Evolutionary conservation across 2,329 filamentous ascomycete genomes (phyloP), one percentile per base, ranked within the genome.

Genomic region (Stagonosporopsis tanaceti): DNA sequence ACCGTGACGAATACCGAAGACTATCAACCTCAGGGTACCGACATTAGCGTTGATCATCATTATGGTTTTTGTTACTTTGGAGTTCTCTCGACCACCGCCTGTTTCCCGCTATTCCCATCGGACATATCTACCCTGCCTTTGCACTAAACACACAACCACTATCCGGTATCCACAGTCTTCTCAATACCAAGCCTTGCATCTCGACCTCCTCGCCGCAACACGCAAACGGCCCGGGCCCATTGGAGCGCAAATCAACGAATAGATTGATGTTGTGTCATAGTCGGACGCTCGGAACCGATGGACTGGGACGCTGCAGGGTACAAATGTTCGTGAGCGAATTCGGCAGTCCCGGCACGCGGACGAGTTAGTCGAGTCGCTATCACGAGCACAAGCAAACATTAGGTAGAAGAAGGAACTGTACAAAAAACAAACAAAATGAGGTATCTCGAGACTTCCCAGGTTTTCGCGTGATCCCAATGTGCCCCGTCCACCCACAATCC

Each of bases 21-120:
- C 69, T 74, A 74, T 75, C 62, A 65, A 66, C 73, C 73, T 70
- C 71, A 75, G 68, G 73, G 73, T 75, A 70, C 71, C 69, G 64
- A 69, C 67, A 62, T 74, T 75, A 75, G 69, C 65, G 70, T 75
- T 73, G 67, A 75, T 64, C 68, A 75, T 73, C 57, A 52, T 68
- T 74, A 73, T 68, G 64, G 60, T 56, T 50, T 57, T 65, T 65
- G 62, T 40, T 30, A 44, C 14, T 41, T 50, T 61, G 51, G 41
- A 59, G 42, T 47, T 41, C n/a, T 61, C 40, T 48, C 50, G 28
- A 40, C 38, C 22, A 48, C 44, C 48, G 54, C 44, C 45, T 52
- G 39, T 41, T 58, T 34, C 63, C 51, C 38, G 58, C 53, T 51
- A 44, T 48, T 47, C 53, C 42, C 28, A 47, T 40, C 48, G 46